Percentiles rank a stretch among this genome's conserved stretches.
Evolutionary conservation across 331 rosid species (phyloP).

Genomic region (Rhamnella rubrinervis): DNA sequence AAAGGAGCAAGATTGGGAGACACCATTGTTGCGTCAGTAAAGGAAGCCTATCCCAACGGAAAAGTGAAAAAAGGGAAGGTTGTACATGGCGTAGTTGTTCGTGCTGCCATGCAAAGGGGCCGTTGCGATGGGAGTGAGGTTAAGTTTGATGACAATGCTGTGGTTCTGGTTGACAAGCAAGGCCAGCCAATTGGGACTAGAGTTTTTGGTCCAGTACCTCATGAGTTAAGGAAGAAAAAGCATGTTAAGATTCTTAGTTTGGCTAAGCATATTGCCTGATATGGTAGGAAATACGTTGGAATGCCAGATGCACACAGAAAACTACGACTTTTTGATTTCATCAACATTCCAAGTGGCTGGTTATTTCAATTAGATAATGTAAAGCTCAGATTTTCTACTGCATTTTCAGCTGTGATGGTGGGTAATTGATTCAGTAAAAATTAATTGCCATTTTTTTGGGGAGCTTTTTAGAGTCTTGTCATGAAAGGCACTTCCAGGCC

Average conservation of each 20-base stretch:
- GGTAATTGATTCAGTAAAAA: too few relatives aligned
- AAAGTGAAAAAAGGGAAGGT: conserved; percentile 81
- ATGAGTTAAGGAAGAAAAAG: conserved; percentile 74
- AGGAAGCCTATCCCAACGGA: conserved; percentile 88
- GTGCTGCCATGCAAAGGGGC: conserved; percentile 75
- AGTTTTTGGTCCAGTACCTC: conserved; percentile 89
- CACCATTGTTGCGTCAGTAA: conserved; percentile 83
- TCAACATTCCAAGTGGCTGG: neutral
- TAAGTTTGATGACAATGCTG: conserved; percentile 81
- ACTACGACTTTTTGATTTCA: neutral
- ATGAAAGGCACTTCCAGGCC: too few relatives aligned
- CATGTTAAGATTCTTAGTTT: conserved; percentile 84
- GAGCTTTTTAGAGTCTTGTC: too few relatives aligned
- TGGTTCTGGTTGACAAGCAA: conserved; percentile 80
- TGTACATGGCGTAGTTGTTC: conserved; percentile 77
- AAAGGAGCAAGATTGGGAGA: conserved; percentile 90
- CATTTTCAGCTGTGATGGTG: too few relatives aligned
- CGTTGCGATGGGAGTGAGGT: conserved; percentile 86
- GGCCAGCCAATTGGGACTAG: conserved; percentile 86
- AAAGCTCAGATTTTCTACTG: neutral
- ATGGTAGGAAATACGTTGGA: neutral
- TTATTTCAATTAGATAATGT: neutral
- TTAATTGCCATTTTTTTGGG: too few relatives aligned
- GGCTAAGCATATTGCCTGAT: conserved; percentile 70
- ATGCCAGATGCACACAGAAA: conserved; percentile 9